A percentile compares a stretch with the other conserved stretches of the same genome.
Evolutionary conservation across 805 yeast genomes (phyloP).

Genomic region (Metschnikowia sp.): DNA sequence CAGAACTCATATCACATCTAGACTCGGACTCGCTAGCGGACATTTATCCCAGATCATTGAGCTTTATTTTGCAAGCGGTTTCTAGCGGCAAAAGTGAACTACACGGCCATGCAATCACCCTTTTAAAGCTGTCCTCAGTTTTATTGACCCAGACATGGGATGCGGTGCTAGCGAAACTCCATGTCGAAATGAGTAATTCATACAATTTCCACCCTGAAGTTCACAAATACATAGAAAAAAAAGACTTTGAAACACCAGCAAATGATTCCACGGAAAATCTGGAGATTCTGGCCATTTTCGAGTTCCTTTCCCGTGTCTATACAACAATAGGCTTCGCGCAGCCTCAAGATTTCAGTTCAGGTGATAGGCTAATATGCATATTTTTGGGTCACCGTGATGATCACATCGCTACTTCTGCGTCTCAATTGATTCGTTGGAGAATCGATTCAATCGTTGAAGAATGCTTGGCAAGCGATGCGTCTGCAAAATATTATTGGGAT

Average conservation of each 20-base stretch:
- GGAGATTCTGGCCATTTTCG: neutral
- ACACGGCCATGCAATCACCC: neutral
- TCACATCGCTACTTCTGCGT: slow-evolving; percentile 32
- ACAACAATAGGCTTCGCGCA: neutral
- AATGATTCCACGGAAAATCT: neutral
- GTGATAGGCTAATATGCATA: slow-evolving; percentile 26
- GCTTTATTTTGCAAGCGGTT: slow-evolving; percentile 2
- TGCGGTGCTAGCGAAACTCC: slow-evolving; percentile 5
- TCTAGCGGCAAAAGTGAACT: neutral
- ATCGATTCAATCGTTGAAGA: slow-evolving; percentile 26
- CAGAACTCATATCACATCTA: slow-evolving; percentile 12
- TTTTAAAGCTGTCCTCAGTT: slow-evolving; percentile 2
- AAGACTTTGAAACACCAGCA: neutral
- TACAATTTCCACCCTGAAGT: slow-evolving; percentile 13
- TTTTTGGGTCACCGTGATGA: slow-evolving; percentile 38
- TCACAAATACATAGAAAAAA: neutral
- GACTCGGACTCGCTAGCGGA: neutral
- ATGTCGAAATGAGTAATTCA: neutral
- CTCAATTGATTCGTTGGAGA: slow-evolving; percentile 55
- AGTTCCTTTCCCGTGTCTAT: slow-evolving; percentile 2
- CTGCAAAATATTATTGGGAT: slow-evolving; percentile 41
- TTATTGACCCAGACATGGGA: slow-evolving; percentile 4
- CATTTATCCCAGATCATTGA: slow-evolving; percentile 8
- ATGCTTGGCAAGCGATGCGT: slow-evolving; percentile 2
- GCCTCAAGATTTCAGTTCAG: neutral